Evolutionary conservation across 23 red algal species (phyloP).

Genomic region (Gracilaria domingensis): DNA sequence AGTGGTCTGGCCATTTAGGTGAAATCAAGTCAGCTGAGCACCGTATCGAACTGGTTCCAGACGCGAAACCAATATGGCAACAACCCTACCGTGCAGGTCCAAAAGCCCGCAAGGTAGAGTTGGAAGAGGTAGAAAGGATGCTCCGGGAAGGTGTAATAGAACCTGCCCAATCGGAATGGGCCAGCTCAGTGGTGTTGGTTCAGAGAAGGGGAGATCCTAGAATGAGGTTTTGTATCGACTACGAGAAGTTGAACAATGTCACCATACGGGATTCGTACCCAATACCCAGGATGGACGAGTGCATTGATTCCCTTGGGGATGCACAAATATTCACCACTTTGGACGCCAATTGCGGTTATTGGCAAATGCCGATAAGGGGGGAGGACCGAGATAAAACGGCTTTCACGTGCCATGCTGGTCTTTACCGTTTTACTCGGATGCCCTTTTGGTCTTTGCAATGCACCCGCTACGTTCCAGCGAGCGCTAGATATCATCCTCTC

Average conservation of each 20-base stretch:
- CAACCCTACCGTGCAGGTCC: background rate
- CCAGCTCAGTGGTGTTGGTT: background rate
- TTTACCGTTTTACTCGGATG: background rate
- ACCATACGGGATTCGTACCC: slow-evolving; percentile 23
- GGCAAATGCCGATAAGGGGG: slow-evolving; percentile 31
- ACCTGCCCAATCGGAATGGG: background rate
- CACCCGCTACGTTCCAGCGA: slow-evolving; percentile 48
- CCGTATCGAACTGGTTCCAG: background rate
- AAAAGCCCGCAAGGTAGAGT: too few species aligned
- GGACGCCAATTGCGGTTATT: slow-evolving; percentile 44
- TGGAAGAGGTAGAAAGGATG: background rate
- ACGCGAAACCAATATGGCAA: background rate
- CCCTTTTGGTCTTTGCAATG: slow-evolving; percentile 40
- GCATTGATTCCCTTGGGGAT: slow-evolving; percentile 25
- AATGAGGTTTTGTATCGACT: slow-evolving; percentile 37
- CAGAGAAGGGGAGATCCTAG: background rate
- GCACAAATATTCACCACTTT: slow-evolving; percentile 35
- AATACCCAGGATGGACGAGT: slow-evolving; percentile 55
- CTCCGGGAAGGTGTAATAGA: background rate
- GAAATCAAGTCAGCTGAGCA: background rate
- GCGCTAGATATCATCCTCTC: slow-evolving; percentile 56
- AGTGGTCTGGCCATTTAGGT: background rate
- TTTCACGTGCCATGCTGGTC: slow-evolving; percentile 35
- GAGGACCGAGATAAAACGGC: slow-evolving; percentile 1
- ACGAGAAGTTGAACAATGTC: background rate